Evolutionary conservation across 164 flowering plant species (phyloP).

Genomic region (Liquidambar formosana): DNA sequence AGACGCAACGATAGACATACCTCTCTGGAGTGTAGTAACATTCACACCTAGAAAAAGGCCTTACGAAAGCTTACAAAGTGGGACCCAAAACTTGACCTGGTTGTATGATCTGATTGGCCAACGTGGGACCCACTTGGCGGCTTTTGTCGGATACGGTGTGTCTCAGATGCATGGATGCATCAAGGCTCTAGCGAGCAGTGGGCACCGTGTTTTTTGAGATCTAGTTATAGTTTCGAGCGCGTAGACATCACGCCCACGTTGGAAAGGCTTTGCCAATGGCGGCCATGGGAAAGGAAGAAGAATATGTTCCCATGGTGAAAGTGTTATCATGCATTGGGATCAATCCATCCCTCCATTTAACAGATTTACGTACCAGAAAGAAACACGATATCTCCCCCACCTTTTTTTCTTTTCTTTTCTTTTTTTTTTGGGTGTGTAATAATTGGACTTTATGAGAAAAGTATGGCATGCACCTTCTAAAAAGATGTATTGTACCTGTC

Average conservation of each 20-base stretch:
- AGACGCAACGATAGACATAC: neutral
- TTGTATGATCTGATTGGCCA: constrained; percentile 4
- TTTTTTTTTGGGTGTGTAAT: too few species aligned
- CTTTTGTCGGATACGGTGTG: constrained; percentile 21
- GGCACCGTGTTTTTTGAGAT: too few species aligned
- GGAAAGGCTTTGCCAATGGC: constrained; percentile 13
- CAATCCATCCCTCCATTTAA: constrained; percentile 10
- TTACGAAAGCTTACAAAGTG: neutral
- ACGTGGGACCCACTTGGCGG: neutral
- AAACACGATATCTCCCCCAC: neutral
- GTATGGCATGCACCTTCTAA: neutral
- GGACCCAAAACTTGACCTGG: constrained; percentile 13
- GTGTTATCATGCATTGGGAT: too few species aligned
- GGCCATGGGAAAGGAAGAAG: constrained; percentile 2
- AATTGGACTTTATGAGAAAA: neutral
- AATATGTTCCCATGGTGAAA: constrained; percentile 10
- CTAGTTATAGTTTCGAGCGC: too few species aligned
- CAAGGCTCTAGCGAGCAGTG: too few species aligned
- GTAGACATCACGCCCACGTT: constrained; percentile 18
- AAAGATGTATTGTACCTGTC: neutral
- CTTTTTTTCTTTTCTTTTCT: neutral
- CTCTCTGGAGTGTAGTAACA: neutral
- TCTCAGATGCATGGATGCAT: constrained; percentile 13
- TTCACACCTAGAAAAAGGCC: neutral
- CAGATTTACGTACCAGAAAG: constrained; percentile 4